Evolutionary conservation across 345 rosid species (phyloP).

Genomic region (Mangifera indica): DNA sequence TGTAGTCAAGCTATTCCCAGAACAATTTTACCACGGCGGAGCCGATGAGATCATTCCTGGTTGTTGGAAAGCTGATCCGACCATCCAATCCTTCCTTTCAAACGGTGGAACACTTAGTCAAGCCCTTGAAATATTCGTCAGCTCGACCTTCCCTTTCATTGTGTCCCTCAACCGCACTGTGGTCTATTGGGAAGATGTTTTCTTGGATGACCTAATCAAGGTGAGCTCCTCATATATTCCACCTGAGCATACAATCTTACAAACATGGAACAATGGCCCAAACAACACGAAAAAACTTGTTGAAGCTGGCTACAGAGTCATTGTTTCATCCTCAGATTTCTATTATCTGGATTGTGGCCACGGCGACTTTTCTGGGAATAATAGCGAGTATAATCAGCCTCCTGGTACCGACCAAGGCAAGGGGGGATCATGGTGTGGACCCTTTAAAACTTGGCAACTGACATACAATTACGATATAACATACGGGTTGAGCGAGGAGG

Average conservation of each 20-base stretch:
- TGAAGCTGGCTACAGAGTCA: conserved; percentile 64
- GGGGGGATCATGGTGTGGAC: conserved; percentile 84
- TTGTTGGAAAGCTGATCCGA: conserved; percentile 75
- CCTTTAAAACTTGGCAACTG: conserved; percentile 88
- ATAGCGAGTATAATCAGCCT: conserved; percentile 58
- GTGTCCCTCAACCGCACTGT: conserved; percentile 65
- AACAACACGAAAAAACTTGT: conserved; percentile 65
- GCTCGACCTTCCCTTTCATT: conserved; percentile 58
- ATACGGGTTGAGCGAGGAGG: conserved; percentile 58
- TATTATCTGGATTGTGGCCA: conserved; percentile 90
- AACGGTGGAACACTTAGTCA: conserved; percentile 64
- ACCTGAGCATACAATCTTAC: conserved; percentile 60
- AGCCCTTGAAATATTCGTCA: conserved; percentile 61
- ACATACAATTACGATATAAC: conserved; percentile 82
- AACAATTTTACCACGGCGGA: conserved; percentile 71
- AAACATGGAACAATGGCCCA: conserved; percentile 80
- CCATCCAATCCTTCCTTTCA: conserved; percentile 54
- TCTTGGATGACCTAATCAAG: conserved; percentile 52
- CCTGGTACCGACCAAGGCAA: conserved; percentile 8
- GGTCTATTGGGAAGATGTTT: conserved; percentile 86
- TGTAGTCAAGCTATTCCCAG: conserved; percentile 54
- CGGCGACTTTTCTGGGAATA: conserved; percentile 67
- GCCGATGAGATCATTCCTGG: conserved; percentile 76
- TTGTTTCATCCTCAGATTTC: conserved; percentile 79
- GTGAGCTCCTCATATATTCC: conserved; percentile 53